phyloP scores from a whole-genome alignment of 345 rosid species.

The Nephelium lappaceum region DNA sequence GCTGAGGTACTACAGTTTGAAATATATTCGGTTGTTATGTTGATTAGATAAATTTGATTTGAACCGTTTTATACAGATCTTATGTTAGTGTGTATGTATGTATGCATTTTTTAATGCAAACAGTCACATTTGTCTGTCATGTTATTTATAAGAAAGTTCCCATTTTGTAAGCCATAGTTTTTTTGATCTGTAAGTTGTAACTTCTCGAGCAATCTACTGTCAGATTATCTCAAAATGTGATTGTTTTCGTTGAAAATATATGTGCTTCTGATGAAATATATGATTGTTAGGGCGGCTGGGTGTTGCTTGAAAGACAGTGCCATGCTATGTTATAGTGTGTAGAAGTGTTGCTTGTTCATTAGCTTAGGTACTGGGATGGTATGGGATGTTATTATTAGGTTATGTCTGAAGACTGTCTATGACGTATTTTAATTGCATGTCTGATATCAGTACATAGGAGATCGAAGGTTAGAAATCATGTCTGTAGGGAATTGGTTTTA shows the following conservation, averaged over 20 bases:
- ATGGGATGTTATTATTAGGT: not conserved
- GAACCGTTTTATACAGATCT: not conserved
- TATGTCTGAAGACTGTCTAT: not conserved
- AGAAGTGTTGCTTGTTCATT: not conserved
- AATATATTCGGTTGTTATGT: not conserved
- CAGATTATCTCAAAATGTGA: not conserved
- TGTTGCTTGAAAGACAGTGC: not conserved
- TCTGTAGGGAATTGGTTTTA: not conserved
- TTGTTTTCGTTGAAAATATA: not conserved
- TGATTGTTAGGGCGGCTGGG: not conserved
- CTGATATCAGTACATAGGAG: not conserved
- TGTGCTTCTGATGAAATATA: not conserved
- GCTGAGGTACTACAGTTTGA: constrained; percentile 61
- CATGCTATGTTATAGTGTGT: not conserved
- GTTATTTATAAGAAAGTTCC: not conserved
- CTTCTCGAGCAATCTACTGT: not conserved
- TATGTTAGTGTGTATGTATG: not conserved
- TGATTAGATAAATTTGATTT: not conserved
- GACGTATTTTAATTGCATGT: too few relatives aligned
- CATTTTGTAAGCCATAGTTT: not conserved
- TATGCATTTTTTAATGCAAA: not conserved
- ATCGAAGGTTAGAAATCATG: not conserved
- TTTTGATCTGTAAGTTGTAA: too few relatives aligned
- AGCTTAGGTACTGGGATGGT: not conserved
- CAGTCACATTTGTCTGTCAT: not conserved